These are phyloP conservation scores for Claviceps humidiphila DNA, from an alignment of 2,329 filamentous ascomycete species.

Conservation along the genomic window DNA sequence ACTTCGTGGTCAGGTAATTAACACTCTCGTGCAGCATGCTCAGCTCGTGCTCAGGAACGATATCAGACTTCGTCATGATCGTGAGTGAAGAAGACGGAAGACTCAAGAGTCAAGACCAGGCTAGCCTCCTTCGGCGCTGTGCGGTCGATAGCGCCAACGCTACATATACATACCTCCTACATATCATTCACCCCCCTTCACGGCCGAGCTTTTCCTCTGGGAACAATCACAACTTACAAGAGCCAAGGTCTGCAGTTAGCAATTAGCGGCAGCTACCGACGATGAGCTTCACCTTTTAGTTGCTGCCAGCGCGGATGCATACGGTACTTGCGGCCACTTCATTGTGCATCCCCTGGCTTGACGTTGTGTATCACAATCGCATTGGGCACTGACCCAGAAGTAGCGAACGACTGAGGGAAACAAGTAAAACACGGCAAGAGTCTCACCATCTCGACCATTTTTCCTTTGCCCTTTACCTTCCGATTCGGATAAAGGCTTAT, in stretches of 20 bases:
- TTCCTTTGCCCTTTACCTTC: too few species aligned
- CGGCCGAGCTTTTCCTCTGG: not conserved
- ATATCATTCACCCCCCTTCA: not conserved
- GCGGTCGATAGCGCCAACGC: not conserved
- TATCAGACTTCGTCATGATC: conserved; percentile 1
- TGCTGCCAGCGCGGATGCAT: not conserved
- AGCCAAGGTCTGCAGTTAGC: too few species aligned
- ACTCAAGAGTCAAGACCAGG: not conserved
- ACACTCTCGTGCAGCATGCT: not conserved
- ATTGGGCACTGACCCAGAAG: too few species aligned
- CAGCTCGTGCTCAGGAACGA: not conserved
- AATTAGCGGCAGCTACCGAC: too few species aligned
- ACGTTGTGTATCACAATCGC: too few species aligned
- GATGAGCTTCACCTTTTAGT: too few species aligned
- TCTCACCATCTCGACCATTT: too few species aligned
- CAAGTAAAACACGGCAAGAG: too few species aligned
- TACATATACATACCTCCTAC: too few species aligned
- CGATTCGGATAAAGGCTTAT: too few species aligned
- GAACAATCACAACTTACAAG: too few species aligned
- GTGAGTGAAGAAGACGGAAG: not conserved
- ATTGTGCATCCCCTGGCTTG: not conserved
- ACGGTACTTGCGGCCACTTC: not conserved
- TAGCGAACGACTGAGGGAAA: too few species aligned
- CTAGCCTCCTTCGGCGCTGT: not conserved
- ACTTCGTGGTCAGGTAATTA: not conserved